Evolutionary conservation across 2,329 filamentous ascomycete genomes (phyloP), one percentile per base, ranked within the genome.

Genomic region (Talaromyces sp.): DNA sequence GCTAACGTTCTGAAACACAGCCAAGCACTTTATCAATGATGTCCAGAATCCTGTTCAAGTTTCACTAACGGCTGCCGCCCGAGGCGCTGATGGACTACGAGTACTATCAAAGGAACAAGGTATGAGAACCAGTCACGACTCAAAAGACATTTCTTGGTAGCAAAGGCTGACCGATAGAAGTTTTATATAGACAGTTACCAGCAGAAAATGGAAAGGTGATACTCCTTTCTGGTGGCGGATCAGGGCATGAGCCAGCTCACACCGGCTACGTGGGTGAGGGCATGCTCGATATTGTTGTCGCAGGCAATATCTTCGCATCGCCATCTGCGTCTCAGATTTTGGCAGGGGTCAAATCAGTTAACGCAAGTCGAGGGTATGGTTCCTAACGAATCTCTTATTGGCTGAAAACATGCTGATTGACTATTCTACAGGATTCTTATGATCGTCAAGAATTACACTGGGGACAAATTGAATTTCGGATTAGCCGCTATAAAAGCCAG

Each of bases 361-460:
- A 37, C 15, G 37, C 57, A 3, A 25, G 25, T n/a, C 22, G 15
- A 25, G 45, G 45, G 45, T 27, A 49, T 49, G 27, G 27, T 3
- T 31, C 27, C 1, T 1, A 31, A 31, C 1, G 4, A 31, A 31
- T 31, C 6, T 22, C 3, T 13, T 47, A 13, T 22, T 22, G 27
- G 27, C 27, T 7, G 27, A 31, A 31, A 7, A 31, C 27, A 31
- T 31, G 6, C 6, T 31, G 1, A 31, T 31, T 7, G 27, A 31
- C 27, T 31, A 5, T 31, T 31, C 5, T 7, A 17, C 25, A 64
- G 62, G 3, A 61, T 47, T 13, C 45, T 61, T n/a, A 25, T 64
- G 22, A 47, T 60, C 15, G 52, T 63, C 33, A 67, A 59, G 50
- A 64, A 60, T 6, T 65, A 62, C 61, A 63, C 60, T 11, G 61